Conservation (phyloP, 2,329 filamentous ascomycete species). For the Pezicula radicicola region DNA sequence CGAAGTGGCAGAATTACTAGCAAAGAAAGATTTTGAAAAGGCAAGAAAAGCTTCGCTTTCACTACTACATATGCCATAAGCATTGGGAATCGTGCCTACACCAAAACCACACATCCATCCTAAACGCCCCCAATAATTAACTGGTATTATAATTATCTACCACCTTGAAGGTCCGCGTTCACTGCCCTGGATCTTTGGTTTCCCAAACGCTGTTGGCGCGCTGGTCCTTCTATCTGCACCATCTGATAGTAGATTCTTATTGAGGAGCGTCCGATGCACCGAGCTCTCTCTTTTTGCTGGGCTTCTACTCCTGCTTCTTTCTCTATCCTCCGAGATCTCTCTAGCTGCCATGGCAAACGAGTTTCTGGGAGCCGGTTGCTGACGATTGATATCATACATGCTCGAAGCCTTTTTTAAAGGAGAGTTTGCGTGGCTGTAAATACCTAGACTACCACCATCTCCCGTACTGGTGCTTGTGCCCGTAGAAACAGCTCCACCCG, state of each 20-base stretch:
- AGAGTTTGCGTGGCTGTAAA: conserved; percentile 77
- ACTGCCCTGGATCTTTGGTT: background rate
- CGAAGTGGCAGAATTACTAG: too few relatives aligned
- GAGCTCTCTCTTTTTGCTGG: conserved; percentile 23
- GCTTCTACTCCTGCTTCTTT: conserved; percentile 20
- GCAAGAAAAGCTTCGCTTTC: too few relatives aligned
- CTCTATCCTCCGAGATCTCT: conserved; percentile 24
- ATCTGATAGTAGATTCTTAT: background rate
- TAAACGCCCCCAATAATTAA: too few relatives aligned
- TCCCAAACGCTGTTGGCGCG: background rate
- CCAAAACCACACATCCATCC: too few relatives aligned
- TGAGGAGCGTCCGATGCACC: conserved; percentile 2
- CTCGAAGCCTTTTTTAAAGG: conserved; percentile 76
- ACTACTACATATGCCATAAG: too few relatives aligned
- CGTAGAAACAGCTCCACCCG: conserved; percentile 25
- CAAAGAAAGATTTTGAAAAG: too few relatives aligned
- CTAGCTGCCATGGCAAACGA: conserved; percentile 56
- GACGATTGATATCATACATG: conserved; percentile 51
- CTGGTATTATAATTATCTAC: too few relatives aligned
- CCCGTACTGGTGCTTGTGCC: conserved; percentile 29
- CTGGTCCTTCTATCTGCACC: conserved; percentile 2
- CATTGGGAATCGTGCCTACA: too few relatives aligned
- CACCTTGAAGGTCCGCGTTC: too few relatives aligned
- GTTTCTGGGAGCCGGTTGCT: conserved; percentile 49
- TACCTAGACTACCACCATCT: conserved; percentile 75